These are phyloP conservation scores for Eutrema japonicum DNA, from an alignment of 345 rosid species.

Conservation along the genomic window DNA sequence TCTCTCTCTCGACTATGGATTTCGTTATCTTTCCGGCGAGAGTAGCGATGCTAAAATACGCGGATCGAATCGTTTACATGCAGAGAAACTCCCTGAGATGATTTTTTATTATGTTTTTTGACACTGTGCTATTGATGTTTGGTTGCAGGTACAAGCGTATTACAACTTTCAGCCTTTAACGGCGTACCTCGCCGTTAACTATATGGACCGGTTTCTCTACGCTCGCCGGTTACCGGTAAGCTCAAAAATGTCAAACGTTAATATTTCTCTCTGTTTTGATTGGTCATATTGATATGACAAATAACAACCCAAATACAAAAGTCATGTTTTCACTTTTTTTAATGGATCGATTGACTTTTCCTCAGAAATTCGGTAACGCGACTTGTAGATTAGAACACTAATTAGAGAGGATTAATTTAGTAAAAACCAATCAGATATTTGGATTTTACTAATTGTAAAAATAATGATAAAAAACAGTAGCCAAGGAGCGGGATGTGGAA, in stretches of 20 bases:
- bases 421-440: conserved; percentile 6
- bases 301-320: conserved; percentile 10
- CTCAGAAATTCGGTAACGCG: too few relatives aligned
- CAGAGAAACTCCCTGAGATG: conserved; percentile 12
- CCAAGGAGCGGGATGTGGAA: conserved; percentile 29
- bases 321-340: conserved; percentile 40
- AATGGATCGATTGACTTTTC: conserved; percentile 53
- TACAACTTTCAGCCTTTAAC: conserved; percentile 82
- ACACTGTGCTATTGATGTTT: conserved; percentile 18
- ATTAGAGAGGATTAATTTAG: neutral
- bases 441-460: conserved; percentile 1
- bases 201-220: conserved; percentile 84
- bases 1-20: too few relatives aligned
- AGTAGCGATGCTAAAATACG: conserved; percentile 22
- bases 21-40: neutral
- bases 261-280: conserved; percentile 25
- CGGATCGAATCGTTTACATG: conserved; percentile 30
- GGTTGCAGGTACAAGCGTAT: conserved; percentile 69
- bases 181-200: conserved; percentile 96
- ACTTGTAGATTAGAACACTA: neutral
- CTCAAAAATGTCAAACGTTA: conserved; percentile 28
- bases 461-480: conserved; percentile 30
- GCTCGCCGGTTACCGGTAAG: conserved; percentile 80
- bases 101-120: neutral
- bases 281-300: conserved; percentile 22